Percentiles rank a stretch among this genome's conserved stretches.
Conservation (phyloP, 805 yeast species). For the Lachancea meyersii region DNA sequence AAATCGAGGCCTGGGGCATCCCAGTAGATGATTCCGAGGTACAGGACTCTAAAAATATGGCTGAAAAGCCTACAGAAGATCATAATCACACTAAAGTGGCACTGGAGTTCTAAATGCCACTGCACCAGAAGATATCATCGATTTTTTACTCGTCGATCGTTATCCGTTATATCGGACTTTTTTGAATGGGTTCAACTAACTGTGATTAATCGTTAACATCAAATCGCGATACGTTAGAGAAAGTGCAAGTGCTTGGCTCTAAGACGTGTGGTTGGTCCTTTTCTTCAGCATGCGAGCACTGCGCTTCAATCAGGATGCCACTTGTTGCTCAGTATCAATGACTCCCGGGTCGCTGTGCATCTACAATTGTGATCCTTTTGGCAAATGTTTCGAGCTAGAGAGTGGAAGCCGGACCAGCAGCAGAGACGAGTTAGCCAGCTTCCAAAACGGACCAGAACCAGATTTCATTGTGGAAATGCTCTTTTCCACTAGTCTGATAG, state of each 20-base stretch:
- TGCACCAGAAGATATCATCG: neutral
- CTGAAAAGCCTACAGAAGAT: neutral
- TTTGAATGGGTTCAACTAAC: neutral
- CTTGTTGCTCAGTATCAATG: slow-evolving; percentile 70
- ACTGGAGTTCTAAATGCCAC: slow-evolving; percentile 5
- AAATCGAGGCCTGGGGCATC: slow-evolving; percentile 92
- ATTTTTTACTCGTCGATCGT: neutral
- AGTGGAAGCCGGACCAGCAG: slow-evolving; percentile 11
- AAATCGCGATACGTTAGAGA: neutral
- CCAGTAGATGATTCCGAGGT: slow-evolving; percentile 84
- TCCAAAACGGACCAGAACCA: slow-evolving; percentile 18
- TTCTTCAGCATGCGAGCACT: slow-evolving; percentile 37
- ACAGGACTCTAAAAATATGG: slow-evolving; percentile 10
- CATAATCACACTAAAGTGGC: slow-evolving; percentile 1
- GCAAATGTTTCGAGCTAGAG: slow-evolving; percentile 54
- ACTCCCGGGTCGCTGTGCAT: slow-evolving; percentile 59
- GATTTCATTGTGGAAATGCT: slow-evolving; percentile 71
- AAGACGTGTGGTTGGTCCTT: neutral
- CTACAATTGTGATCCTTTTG: slow-evolving; percentile 84
- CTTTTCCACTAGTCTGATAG: slow-evolving; percentile 79
- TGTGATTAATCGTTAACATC: neutral
- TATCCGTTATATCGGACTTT: slow-evolving; percentile 7
- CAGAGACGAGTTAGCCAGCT: slow-evolving; percentile 4
- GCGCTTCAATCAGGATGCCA: slow-evolving; percentile 85
- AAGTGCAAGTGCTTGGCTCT: neutral